Conservation (phyloP, 371 early-diverging fungal genomes). For the Syncephalis plumigaleata region DNA sequence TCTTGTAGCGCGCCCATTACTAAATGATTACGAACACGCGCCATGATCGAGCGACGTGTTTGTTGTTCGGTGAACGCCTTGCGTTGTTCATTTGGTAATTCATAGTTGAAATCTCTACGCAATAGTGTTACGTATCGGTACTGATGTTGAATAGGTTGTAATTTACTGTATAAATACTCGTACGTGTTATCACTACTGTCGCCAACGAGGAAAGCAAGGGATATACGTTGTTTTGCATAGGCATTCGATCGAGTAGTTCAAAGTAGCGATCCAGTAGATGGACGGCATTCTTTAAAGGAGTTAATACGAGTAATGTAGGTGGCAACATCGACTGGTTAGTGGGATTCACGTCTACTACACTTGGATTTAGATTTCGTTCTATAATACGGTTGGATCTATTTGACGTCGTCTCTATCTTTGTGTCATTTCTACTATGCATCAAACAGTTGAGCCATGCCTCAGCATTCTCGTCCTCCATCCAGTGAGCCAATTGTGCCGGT, state of each 20-base stretch:
- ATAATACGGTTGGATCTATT: no score
- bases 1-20: conserved; percentile 28
- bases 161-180: conserved; percentile 11
- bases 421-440: no score
- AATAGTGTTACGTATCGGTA: conserved; percentile 30
- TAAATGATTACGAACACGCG: conserved; percentile 33
- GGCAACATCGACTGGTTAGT: no score
- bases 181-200: conserved; percentile 32
- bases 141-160: conserved; percentile 8
- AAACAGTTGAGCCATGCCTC: no score
- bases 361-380: no score
- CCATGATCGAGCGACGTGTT: conserved; percentile 34
- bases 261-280: conserved; percentile 38
- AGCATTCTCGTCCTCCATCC: no score
- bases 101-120: conserved; percentile 32
- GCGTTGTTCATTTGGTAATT: conserved; percentile 27
- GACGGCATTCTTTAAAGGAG: conserved; percentile 44
- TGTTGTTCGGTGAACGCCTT: conserved; percentile 33
- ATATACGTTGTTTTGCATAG: conserved; percentile 44
- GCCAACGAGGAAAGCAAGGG: conserved; percentile 42
- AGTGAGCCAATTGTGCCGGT: no score
- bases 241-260: conserved; percentile 26
- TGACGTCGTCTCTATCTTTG: no score
- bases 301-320: conserved; percentile 27
- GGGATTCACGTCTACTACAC: no score